Evolutionary conservation across 352 stramenopile species (phyloP).

Genomic region (Albugo laibachii): DNA sequence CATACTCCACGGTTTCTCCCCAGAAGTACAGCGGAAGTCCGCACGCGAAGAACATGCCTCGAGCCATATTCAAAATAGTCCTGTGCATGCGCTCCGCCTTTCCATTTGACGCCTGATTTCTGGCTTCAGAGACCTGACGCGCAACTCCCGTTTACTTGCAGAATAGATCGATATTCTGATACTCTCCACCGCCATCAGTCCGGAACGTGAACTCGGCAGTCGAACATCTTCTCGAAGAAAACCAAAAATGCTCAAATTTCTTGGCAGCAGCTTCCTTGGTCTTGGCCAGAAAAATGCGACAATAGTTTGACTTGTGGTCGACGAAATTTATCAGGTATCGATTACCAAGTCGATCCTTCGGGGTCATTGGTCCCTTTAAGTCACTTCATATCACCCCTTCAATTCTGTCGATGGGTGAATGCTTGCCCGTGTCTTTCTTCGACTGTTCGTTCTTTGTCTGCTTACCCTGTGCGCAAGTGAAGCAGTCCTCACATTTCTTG

Average conservation of each 20-base stretch:
- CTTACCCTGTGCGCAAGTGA: neutral
- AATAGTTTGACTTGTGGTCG: neutral
- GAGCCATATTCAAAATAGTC: neutral
- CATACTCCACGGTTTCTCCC: constrained; percentile 3
- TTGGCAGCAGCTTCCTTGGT: neutral
- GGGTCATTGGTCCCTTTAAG: neutral
- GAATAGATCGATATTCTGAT: neutral
- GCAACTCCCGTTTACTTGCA: neutral
- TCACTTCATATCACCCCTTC: neutral
- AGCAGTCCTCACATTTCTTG: neutral
- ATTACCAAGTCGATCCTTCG: neutral
- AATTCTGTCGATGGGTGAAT: neutral
- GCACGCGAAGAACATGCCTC: constrained; percentile 4
- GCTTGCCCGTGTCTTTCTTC: neutral
- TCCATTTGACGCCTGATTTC: neutral
- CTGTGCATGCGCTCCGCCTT: neutral
- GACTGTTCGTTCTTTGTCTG: neutral
- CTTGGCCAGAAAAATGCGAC: neutral
- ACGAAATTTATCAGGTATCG: neutral
- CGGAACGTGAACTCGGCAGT: neutral
- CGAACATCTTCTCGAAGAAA: neutral
- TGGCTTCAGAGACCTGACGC: neutral
- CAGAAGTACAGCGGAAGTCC: constrained; percentile 3
- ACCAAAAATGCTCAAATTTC: neutral
- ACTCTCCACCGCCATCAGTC: neutral